Conservation (phyloP, 345 rosid species). For the Eucalyptus pauciflora region DNA sequence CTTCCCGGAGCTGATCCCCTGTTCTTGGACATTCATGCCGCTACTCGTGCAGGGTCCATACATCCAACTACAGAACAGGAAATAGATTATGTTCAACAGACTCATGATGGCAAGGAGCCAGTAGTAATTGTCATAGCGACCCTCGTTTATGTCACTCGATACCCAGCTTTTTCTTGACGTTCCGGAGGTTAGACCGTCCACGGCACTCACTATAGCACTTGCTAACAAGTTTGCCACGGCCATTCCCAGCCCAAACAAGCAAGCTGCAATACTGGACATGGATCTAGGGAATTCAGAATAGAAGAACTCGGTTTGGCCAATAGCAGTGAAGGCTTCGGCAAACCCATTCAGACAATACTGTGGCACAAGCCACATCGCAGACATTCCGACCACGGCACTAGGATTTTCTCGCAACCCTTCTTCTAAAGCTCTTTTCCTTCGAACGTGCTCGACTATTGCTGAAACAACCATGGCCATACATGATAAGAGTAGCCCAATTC, state of each 20-base stretch:
- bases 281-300: conserved; percentile 70
- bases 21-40: conserved; percentile 13
- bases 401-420: conserved; percentile 40
- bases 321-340: conserved; percentile 60
- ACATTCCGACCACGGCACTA: conserved; percentile 28
- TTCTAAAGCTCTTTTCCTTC: conserved; percentile 43
- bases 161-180: conserved; percentile 57
- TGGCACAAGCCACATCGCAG: conserved; percentile 81
- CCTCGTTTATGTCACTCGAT: conserved; percentile 54
- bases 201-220: conserved; percentile 29
- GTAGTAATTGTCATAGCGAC: conserved; percentile 64
- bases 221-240: conserved; percentile 59
- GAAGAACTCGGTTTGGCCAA: conserved; percentile 72
- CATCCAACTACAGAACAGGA: conserved; percentile 55
- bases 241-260: conserved; percentile 48
- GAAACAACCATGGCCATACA: conserved; percentile 53
- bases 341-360: conserved; percentile 49
- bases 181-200: conserved; percentile 23
- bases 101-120: conserved; percentile 58
- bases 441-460: conserved; percentile 40
- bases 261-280: conserved; percentile 68
- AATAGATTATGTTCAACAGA: conserved; percentile 48
- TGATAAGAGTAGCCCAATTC: conserved; percentile 49
- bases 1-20: conserved; percentile 9
- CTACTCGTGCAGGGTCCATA: conserved; percentile 54